Conservation (phyloP, 257 asterid species). For the Plantago elongata region DNA sequence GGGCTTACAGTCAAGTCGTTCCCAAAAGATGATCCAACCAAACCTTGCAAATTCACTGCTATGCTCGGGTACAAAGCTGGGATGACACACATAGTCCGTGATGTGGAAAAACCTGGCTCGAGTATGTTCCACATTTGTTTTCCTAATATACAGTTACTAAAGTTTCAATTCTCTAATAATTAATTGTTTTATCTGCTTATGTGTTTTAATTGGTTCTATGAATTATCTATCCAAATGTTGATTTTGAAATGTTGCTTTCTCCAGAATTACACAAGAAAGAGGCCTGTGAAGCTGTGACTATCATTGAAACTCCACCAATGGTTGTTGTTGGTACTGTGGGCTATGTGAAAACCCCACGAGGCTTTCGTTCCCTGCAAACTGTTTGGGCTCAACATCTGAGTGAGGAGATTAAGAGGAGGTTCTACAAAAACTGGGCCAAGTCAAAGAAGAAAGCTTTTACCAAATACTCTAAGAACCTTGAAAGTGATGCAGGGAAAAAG, state of each 20-base stretch:
- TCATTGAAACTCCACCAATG: conserved; percentile 76
- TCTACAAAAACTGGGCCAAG: conserved; percentile 73
- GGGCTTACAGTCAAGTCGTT: conserved; percentile 68
- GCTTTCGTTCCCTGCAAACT: conserved; percentile 63
- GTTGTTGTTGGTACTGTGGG: conserved; percentile 82
- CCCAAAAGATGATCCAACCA: conserved; percentile 60
- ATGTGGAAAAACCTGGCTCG: conserved; percentile 88
- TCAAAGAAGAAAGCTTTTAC: conserved; percentile 72
- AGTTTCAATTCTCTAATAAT: too few relatives aligned
- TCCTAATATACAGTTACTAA: too few relatives aligned
- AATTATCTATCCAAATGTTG: not conserved
- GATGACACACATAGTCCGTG: conserved; percentile 85
- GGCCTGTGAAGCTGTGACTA: conserved; percentile 81
- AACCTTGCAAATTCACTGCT: conserved; percentile 65
- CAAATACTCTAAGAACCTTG: conserved; percentile 58
- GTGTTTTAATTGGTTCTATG: too few relatives aligned
- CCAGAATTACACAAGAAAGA: conserved; percentile 84
- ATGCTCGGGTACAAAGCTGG: conserved; percentile 85
- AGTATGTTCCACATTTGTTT: conserved; percentile 35
- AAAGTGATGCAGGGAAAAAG: conserved; percentile 58
- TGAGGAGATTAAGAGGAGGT: conserved; percentile 71
- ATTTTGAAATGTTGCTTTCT: not conserved
- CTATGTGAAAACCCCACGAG: conserved; percentile 71
- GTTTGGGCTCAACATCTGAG: conserved; percentile 85
- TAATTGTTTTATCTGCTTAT: too few relatives aligned